Evolutionary conservation across 1,284 basidiomycete genomes (phyloP).

Genomic region (Puccinia triticina): DNA sequence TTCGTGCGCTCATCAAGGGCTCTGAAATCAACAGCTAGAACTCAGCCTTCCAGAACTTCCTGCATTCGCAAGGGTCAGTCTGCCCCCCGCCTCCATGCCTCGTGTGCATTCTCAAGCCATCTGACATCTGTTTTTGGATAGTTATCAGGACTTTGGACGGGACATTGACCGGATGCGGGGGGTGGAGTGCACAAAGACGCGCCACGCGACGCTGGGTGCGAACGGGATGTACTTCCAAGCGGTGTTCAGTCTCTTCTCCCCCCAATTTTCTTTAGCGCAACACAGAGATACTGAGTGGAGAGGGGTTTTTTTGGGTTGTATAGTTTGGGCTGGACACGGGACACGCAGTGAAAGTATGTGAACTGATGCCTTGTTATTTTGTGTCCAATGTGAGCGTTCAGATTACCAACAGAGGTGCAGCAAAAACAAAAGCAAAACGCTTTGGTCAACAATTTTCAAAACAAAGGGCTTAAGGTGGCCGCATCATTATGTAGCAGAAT

Average conservation of each 20-base stretch:
- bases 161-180: constrained; percentile 33
- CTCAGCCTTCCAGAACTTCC: constrained; percentile 31
- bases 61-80: constrained; percentile 42
- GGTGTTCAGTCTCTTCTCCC: background rate
- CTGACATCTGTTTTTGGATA: too few species aligned
- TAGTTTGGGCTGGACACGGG: constrained; percentile 23
- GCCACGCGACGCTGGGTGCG: background rate
- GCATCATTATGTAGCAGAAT: too few species aligned
- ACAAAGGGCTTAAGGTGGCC: too few species aligned
- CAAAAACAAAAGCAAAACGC: too few species aligned
- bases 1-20: constrained; percentile 39
- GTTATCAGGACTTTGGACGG: constrained; percentile 41
- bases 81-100: background rate
- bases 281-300: too few species aligned
- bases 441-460: too few species aligned
- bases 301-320: too few species aligned
- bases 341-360: too few species aligned
- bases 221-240: constrained; percentile 40
- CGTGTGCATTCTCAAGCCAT: too few species aligned
- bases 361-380: too few species aligned
- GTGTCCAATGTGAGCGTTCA: too few species aligned
- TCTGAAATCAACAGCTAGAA: constrained; percentile 30
- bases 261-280: background rate
- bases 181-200: background rate
- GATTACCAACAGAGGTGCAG: too few species aligned